A percentile compares a stretch with the other conserved stretches of the same genome.
phyloP scores from a whole-genome alignment of 2,329 filamentous ascomycete species.

The Aureobasidium sp. region DNA sequence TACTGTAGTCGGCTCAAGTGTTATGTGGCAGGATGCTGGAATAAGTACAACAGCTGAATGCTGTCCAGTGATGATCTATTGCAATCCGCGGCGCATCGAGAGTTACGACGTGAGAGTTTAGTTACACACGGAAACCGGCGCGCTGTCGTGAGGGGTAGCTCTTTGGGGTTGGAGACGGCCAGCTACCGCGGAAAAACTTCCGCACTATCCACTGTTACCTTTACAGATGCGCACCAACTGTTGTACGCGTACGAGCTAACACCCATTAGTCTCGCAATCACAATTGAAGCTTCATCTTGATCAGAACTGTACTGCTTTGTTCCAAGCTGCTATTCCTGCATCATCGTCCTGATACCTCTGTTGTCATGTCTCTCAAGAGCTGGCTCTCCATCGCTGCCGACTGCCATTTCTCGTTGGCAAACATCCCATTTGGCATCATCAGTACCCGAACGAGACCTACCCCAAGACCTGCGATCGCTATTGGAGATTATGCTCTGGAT shows the following conservation, averaged over 20 bases:
- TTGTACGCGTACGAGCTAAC: neutral
- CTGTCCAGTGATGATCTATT: neutral
- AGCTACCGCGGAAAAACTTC: neutral
- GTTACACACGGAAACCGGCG: neutral
- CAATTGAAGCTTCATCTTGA: neutral
- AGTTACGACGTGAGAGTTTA: neutral
- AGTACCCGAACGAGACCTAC: conserved; percentile 49
- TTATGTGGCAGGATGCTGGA: neutral
- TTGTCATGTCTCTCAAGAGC: conserved; percentile 34
- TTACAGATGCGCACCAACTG: neutral
- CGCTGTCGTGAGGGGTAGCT: conserved; percentile 7
- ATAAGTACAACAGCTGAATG: neutral
- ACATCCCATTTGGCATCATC: conserved; percentile 79
- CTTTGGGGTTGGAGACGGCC: neutral
- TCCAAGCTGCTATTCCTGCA: neutral
- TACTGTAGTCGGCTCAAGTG: neutral
- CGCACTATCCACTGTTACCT: neutral
- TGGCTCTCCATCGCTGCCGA: conserved; percentile 53
- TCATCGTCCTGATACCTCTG: neutral
- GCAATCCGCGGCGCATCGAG: neutral
- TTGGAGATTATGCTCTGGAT: conserved; percentile 65
- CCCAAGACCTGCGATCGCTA: conserved; percentile 60
- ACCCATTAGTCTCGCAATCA: neutral
- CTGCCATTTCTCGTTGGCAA: conserved; percentile 66
- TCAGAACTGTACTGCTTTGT: neutral